These are phyloP conservation scores for Xylaria grammica DNA, from an alignment of 495 filamentous ascomycete species.

Conservation along the genomic window DNA sequence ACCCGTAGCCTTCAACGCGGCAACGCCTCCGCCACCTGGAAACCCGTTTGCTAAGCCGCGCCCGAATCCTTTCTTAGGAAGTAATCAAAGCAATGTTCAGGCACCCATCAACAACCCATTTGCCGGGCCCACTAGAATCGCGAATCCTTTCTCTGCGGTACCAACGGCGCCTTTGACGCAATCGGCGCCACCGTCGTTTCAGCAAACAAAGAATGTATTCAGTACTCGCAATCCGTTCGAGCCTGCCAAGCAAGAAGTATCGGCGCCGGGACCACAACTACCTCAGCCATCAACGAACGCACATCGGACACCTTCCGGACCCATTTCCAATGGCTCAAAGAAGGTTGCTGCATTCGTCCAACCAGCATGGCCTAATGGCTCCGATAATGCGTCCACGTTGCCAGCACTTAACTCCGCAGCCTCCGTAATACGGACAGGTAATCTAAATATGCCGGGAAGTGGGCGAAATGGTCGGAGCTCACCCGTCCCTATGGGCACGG, in stretches of 20 bases:
- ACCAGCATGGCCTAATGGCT: slow-evolving; percentile 33
- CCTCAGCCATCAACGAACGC: not conserved
- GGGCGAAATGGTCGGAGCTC: slow-evolving; percentile 22
- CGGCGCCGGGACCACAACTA: not conserved
- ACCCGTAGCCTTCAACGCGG: slow-evolving; percentile 33
- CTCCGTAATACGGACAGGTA: slow-evolving; percentile 20
- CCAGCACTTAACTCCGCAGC: not conserved
- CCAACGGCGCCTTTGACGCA: slow-evolving; percentile 11
- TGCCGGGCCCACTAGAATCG: slow-evolving; percentile 1
- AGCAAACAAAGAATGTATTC: not conserved
- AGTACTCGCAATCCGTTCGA: slow-evolving; percentile 7
- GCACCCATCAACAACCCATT: slow-evolving; percentile 28
- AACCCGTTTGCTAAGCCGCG: slow-evolving; percentile 26
- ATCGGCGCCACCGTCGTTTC: slow-evolving; percentile 22
- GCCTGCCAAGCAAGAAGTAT: not conserved
- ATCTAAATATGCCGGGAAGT: slow-evolving; percentile 12
- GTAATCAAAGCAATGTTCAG: slow-evolving; percentile 20
- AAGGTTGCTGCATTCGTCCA: slow-evolving; percentile 28
- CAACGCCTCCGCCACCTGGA: slow-evolving; percentile 12
- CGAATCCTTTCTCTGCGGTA: slow-evolving; percentile 32
- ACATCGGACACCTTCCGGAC: not conserved
- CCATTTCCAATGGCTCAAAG: not conserved
- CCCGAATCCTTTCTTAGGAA: slow-evolving; percentile 25
- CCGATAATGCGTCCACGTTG: slow-evolving; percentile 1
- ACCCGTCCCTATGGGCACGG: not conserved